phyloP scores from a whole-genome alignment of 2,329 filamentous ascomycete genomes.

The Rugonectria rugulosa region DNA sequence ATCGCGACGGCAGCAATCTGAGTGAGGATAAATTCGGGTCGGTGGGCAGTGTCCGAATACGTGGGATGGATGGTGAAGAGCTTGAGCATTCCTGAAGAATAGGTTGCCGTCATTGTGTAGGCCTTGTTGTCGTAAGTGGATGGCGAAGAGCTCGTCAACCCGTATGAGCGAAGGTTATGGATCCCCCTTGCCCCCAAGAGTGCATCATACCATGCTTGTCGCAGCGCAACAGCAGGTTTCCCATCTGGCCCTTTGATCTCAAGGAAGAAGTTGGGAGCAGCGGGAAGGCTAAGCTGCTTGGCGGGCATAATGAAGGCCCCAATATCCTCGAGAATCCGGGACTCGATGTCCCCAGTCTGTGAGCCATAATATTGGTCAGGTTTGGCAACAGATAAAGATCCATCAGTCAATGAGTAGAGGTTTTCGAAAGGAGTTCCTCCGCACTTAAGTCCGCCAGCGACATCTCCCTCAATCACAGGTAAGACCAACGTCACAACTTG shows the following conservation, averaged over 20 bases:
- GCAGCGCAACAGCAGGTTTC: constrained; percentile 34
- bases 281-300: constrained; percentile 38
- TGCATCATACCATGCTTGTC: constrained; percentile 47
- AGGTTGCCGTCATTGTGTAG: not conserved
- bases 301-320: constrained; percentile 43
- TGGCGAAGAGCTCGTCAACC: not conserved
- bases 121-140: not conserved
- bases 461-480: no score
- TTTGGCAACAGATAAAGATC: constrained; percentile 38
- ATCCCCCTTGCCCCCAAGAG: constrained; percentile 45
- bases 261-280: constrained; percentile 50
- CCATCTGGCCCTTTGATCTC: no score
- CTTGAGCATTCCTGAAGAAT: not conserved
- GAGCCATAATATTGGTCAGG: constrained; percentile 48
- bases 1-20: not conserved
- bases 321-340: constrained; percentile 36
- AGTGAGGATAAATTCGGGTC: not conserved
- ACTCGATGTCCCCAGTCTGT: constrained; percentile 41
- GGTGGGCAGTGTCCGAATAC: not conserved
- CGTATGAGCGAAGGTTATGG: constrained; percentile 45
- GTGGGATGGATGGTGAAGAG: not conserved
- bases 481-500: no score
- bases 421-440: constrained; percentile 44
- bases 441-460: constrained; percentile 44
- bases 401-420: constrained; percentile 46